phyloP scores from a whole-genome alignment of 2,329 filamentous ascomycete genomes.

The Phoma sp. region DNA sequence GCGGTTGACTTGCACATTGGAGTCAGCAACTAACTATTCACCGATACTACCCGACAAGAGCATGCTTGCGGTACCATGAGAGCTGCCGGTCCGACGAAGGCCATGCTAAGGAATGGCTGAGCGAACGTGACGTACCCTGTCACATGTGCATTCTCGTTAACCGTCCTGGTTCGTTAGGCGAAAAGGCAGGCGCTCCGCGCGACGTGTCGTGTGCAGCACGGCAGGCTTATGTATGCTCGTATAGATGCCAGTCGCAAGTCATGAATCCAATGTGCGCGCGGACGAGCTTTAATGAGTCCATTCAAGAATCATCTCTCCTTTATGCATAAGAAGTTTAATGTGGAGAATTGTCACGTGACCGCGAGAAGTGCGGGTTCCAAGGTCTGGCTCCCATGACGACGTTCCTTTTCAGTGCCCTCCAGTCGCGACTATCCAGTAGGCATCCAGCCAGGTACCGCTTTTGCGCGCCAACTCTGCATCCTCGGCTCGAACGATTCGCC shows the following conservation, averaged over 20 bases:
- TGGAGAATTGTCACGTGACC: constrained; percentile 11
- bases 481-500: constrained; percentile 13
- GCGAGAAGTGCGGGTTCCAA: constrained; percentile 5
- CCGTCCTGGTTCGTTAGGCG: no score
- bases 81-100: constrained; percentile 1
- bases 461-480: constrained; percentile 8
- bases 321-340: constrained; percentile 24
- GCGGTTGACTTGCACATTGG: constrained; percentile 13
- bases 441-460: constrained; percentile 14
- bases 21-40: constrained; percentile 13
- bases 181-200: no score
- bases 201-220: background rate
- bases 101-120: constrained; percentile 2
- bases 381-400: background rate
- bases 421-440: constrained; percentile 12
- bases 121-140: constrained; percentile 13
- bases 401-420: no score
- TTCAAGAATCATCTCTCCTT: constrained; percentile 21
- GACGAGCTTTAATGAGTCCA: no score
- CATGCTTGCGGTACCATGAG: constrained; percentile 6
- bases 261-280: background rate
- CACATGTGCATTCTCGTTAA: no score
- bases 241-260: background rate
- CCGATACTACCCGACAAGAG: constrained; percentile 15
- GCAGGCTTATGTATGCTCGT: constrained; percentile 1